phyloP scores from a whole-genome alignment of 306 rosid genomes.

The Lithocarpus polystachyus region DNA sequence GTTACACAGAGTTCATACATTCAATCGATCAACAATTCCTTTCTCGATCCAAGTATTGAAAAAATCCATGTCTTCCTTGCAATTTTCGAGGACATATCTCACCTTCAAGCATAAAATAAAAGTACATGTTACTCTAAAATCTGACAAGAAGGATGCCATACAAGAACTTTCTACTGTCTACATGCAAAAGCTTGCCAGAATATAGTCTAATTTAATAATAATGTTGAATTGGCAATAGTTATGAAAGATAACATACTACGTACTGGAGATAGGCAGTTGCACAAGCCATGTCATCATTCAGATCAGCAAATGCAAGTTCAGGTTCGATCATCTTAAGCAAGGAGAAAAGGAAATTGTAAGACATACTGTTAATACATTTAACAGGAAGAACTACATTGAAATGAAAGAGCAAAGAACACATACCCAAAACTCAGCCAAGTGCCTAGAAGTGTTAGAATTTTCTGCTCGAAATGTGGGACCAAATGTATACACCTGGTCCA shows the following conservation, averaged over 20 bases:
- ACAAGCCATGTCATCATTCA: conserved; percentile 94
- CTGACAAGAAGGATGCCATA: not conserved
- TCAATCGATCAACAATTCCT: conserved; percentile 82
- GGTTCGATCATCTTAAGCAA: conserved; percentile 88
- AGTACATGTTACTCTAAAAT: conserved; percentile 12
- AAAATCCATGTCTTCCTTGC: conserved; percentile 98
- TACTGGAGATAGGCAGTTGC: conserved; percentile 98
- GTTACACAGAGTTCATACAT: conserved; percentile 71
- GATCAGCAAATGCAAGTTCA: conserved; percentile 97
- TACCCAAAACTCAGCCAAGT: conserved; percentile 98
- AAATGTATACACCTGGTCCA: conserved; percentile 78
- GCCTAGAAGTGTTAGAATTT: conserved; percentile 94
- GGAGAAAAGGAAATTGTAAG: conserved; percentile 10
- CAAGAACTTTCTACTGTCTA: conserved; percentile 5
- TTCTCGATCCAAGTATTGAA: conserved; percentile 91
- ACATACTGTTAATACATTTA: conserved; percentile 11
- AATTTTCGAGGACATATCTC: conserved; percentile 70
- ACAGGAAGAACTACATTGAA: conserved; percentile 9
- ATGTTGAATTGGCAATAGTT: conserved; percentile 23
- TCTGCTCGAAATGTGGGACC: conserved; percentile 98
- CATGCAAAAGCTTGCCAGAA: conserved; percentile 16
- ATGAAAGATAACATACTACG: conserved; percentile 72
- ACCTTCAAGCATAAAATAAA: conserved; percentile 49
- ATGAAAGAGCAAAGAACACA: conserved; percentile 19
- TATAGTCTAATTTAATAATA: conserved; percentile 1